Evolutionary conservation across 805 yeast genomes (phyloP).

Genomic region (Myxozyma neotropica): DNA sequence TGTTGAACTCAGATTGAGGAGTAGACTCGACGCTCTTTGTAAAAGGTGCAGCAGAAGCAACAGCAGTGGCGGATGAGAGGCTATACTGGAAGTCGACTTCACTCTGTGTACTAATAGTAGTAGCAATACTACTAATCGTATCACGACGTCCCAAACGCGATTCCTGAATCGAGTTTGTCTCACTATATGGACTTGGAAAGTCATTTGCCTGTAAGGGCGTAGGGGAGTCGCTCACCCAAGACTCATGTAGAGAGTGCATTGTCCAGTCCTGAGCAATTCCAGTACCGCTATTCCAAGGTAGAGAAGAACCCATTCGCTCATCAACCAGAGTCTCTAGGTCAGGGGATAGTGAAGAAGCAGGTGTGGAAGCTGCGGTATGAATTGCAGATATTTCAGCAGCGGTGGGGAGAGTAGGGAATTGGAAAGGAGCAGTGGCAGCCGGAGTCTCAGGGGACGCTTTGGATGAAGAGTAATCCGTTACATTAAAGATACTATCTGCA

Average conservation of each 20-base stretch:
- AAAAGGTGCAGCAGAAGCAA: too few species aligned
- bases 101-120: neutral
- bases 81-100: neutral
- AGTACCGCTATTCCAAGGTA: neutral
- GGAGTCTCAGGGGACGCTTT: neutral
- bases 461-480: neutral
- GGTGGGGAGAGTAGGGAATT: neutral
- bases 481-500: neutral
- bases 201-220: neutral
- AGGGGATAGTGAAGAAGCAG: neutral
- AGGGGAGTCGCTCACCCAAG: neutral
- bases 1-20: neutral
- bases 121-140: slow-evolving; percentile 1
- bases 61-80: neutral
- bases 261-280: neutral
- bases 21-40: neutral
- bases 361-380: slow-evolving; percentile 1
- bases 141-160: neutral
- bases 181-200: neutral
- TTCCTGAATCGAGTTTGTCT: neutral
- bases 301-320: neutral
- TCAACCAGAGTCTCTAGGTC: neutral
- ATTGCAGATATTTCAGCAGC: neutral
- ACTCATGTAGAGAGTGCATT: neutral
- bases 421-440: neutral